These are phyloP conservation scores for Alternaria hordeiaustralica DNA, from an alignment of 2,329 filamentous ascomycete genomes.

Conservation along the genomic window DNA sequence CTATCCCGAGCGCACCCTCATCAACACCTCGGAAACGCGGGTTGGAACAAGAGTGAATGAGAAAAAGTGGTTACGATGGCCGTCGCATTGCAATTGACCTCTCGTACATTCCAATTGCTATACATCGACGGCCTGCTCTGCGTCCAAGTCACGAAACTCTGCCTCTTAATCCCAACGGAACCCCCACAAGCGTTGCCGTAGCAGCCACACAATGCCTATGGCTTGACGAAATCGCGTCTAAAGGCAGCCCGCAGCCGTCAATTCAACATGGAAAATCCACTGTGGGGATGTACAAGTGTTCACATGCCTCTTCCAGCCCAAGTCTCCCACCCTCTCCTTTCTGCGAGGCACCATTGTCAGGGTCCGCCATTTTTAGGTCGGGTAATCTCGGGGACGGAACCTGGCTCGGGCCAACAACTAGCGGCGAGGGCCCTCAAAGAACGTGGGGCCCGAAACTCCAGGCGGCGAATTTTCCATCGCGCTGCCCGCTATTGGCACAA, in stretches of 20 bases:
- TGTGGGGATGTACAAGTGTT: conserved; percentile 31
- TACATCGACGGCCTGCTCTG: neutral
- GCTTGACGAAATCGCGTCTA: conserved; percentile 18
- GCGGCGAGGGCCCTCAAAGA: conserved; percentile 10
- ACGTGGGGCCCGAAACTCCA: conserved; percentile 21
- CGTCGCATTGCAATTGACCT: neutral
- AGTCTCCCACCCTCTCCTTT: conserved; percentile 16
- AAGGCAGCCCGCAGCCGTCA: conserved; percentile 13
- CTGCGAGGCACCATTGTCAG: conserved; percentile 10
- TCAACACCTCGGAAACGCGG: conserved; percentile 32
- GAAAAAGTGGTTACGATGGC: neutral
- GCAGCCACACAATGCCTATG: conserved; percentile 24
- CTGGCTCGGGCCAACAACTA: conserved; percentile 24
- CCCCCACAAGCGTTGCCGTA: conserved; percentile 26
- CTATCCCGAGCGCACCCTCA: conserved; percentile 28
- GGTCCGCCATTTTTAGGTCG: conserved; percentile 26
- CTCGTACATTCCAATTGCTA: rapidly evolving
- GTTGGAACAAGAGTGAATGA: conserved; percentile 8
- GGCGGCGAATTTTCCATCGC: conserved; percentile 27
- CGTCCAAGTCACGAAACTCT: neutral
- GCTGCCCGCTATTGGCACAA: conserved; percentile 19
- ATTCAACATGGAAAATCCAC: conserved; percentile 19
- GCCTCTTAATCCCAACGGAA: neutral
- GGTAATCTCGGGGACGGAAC: conserved; percentile 23
- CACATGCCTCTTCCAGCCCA: conserved; percentile 28